Conservation (phyloP, 1,284 basidiomycete genomes). For the Leccinum subrobustum region DNA sequence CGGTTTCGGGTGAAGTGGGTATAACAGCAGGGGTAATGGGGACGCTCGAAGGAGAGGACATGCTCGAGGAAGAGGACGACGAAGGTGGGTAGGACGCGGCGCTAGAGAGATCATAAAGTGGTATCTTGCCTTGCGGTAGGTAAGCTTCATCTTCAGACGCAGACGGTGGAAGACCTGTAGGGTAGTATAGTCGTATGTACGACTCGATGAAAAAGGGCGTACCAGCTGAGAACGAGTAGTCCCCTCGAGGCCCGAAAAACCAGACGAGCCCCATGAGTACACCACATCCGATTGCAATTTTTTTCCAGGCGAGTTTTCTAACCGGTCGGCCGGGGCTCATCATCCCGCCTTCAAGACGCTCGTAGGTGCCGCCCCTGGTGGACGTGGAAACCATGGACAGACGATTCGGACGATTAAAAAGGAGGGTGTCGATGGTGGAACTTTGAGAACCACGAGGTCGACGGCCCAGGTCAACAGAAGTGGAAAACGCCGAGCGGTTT, state of each 20-base stretch:
- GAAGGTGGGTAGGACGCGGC: background rate
- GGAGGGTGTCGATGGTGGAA: background rate
- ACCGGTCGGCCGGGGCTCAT: conserved; percentile 45
- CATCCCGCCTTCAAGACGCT: conserved; percentile 57
- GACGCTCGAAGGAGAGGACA: background rate
- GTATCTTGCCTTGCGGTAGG: conserved; percentile 18
- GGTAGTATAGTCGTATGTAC: background rate
- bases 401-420: conserved; percentile 1
- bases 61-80: conserved; percentile 2
- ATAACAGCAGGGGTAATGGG: conserved; percentile 8
- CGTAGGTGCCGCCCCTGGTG: conserved; percentile 54
- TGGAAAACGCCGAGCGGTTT: conserved; percentile 27
- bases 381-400: conserved; percentile 35
- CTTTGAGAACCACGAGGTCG: conserved; percentile 25
- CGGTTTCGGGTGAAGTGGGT: conserved; percentile 57
- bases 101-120: conserved; percentile 2
- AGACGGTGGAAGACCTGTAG: conserved; percentile 17
- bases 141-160: conserved; percentile 26
- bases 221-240: conserved; percentile 19
- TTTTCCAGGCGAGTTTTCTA: conserved; percentile 60
- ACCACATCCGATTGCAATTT: conserved; percentile 55
- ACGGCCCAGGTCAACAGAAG: conserved; percentile 27
- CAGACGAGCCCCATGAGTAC: conserved; percentile 59
- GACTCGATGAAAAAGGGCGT: background rate
- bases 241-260: conserved; percentile 55